Evolutionary conservation across 805 yeast species (phyloP), one percentile per base, ranked within the genome.

Genomic region (Blastobotrys mokoenaii): DNA sequence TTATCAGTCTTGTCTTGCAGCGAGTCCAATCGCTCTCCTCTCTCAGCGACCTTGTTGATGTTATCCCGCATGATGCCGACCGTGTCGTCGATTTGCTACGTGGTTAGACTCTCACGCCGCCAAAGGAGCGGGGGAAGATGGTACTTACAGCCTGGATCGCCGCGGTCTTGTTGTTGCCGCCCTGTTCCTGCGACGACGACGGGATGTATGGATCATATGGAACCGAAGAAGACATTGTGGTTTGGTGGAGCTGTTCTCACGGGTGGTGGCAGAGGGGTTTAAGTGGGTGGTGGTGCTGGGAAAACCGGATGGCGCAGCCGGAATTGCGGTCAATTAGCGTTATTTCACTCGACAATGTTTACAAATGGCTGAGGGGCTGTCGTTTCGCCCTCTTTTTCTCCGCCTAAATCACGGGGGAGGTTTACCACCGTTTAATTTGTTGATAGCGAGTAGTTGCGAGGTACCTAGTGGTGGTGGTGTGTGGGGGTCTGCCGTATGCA

Each of bases 21-120:
- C 39, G 88, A 80, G 56, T 90, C 96, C 53, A 90, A 73, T 55
- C 95, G 80, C 61, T 93, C 96, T 52, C 97, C 97, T 65, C 93
- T 74, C 64, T 88, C 95, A 34, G 95, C 94, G 38, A 89, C 96
- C 61, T 87, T 86, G 70, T 87, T 87, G 69, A 90, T 86, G 71
- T 93, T 90, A 60, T 90, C 95, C 67, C 97, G 77, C 98, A 90
- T 93, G 62, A 89, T 84, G 14, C 95, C 97, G 38, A 93, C 96
- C 12, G 98, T 89, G 61, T 87, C 96, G 66, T 86, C 93, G 63
- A 87, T 85, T 73, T 86, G 93, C 76, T 77, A 45, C 32, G 36
- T 63, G 41, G 50, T 60, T 61, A 62, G 50, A 53, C 31, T 22
- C 22, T n/a, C 36, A n/a, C 38, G 14, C 30, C 9, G 15, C n/a